phyloP scores from a whole-genome alignment of 805 yeast genomes.

The Lachancea sp. region DNA sequence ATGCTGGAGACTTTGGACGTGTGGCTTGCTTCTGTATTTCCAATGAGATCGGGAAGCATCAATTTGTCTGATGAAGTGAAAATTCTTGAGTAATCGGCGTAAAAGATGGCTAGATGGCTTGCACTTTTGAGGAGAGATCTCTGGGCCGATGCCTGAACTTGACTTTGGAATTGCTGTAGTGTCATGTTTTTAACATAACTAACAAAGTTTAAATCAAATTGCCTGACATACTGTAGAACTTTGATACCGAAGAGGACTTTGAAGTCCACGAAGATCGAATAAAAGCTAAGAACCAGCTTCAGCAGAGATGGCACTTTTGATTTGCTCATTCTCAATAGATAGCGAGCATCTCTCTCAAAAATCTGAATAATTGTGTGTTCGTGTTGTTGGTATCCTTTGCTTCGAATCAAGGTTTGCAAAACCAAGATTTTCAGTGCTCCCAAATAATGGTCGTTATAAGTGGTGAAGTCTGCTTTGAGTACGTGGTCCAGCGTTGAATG shows the following conservation, averaged over 20 bases:
- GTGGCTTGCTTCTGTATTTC: background rate
- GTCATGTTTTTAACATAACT: conserved; percentile 22
- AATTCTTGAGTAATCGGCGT: conserved; percentile 16
- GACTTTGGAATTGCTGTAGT: conserved; percentile 13
- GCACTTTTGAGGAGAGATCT: background rate
- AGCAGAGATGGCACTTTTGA: conserved; percentile 18
- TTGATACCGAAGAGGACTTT: conserved; percentile 27
- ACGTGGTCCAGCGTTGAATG: conserved; percentile 15
- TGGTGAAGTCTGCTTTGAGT: conserved; percentile 21
- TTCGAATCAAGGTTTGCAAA: conserved; percentile 24
- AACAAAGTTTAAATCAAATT: conserved; percentile 19
- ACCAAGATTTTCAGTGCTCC: conserved; percentile 25
- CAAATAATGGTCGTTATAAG: conserved; percentile 19
- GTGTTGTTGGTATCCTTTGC: conserved; percentile 9
- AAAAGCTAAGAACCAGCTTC: conserved; percentile 25
- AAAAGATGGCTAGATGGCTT: conserved; percentile 12
- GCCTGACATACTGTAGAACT: conserved; percentile 25
- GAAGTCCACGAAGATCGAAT: conserved; percentile 14
- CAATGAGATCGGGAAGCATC: conserved; percentile 14
- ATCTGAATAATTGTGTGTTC: conserved; percentile 14
- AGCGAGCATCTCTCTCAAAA: conserved; percentile 25
- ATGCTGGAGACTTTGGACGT: background rate
- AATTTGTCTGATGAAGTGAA: conserved; percentile 14
- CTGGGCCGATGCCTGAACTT: conserved; percentile 9
- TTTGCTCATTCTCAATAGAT: conserved; percentile 16